A percentile compares a stretch with the other conserved stretches of the same genome.
Conservation (phyloP, 73 alveolate species). For the Tetrahymena borealis region DNA sequence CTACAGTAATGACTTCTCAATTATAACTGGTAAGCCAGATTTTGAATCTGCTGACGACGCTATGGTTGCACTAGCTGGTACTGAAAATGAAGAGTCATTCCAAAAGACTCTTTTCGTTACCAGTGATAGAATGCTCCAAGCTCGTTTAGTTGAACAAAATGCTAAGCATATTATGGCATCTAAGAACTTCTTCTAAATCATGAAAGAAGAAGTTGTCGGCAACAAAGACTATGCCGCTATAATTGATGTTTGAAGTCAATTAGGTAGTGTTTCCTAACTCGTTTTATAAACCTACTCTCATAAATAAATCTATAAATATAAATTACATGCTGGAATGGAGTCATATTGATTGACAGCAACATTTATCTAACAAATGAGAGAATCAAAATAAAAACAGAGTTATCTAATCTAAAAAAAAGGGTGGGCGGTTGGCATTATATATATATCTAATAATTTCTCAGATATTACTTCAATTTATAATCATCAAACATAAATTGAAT, state of each 20-base stretch:
- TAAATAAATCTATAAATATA: background rate
- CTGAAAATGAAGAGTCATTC: background rate
- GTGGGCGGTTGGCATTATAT: background rate
- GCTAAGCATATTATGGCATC: background rate
- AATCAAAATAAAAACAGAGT: background rate
- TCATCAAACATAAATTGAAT: too few species aligned
- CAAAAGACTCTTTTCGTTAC: background rate
- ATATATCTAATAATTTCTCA: too few species aligned
- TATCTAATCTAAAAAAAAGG: background rate
- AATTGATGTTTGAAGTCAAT: background rate
- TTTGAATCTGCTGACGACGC: background rate
- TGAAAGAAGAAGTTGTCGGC: background rate
- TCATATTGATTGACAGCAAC: too few species aligned
- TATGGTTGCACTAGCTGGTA: background rate
- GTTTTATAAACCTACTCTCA: background rate
- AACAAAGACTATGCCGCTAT: background rate
- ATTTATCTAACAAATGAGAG: background rate
- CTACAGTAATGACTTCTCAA: background rate
- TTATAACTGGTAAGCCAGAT: background rate
- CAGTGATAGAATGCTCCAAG: background rate
- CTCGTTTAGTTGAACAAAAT: background rate
- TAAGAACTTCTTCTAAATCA: background rate
- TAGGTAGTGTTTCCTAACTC: background rate
- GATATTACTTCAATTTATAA: too few species aligned
- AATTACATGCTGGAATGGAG: too few species aligned